Conservation (phyloP, 768 basidiomycete species). For the Lentinula detonsa region DNA sequence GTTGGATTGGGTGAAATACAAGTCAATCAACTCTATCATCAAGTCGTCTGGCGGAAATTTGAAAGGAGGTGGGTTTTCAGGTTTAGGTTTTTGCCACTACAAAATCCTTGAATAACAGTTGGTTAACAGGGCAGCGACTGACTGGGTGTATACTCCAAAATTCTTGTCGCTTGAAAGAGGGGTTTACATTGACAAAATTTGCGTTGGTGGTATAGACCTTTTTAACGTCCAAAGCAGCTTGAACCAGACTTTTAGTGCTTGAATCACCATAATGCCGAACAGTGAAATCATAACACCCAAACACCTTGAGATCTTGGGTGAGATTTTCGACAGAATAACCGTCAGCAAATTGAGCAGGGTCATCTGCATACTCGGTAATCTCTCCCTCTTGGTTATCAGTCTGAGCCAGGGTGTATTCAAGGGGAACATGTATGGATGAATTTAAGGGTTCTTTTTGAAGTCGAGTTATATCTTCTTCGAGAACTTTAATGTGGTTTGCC, state of each 20-base stretch:
- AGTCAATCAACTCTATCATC: conserved; percentile 34
- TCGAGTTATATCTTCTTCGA: background rate
- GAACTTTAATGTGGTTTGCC: background rate
- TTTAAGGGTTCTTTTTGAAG: background rate
- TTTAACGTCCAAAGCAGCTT: conserved; percentile 32
- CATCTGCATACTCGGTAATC: background rate
- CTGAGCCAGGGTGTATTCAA: background rate
- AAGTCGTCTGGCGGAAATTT: conserved; percentile 34
- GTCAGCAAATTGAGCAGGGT: background rate
- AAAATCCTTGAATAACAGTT: background rate
- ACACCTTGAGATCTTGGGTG: background rate
- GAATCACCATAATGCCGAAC: conserved; percentile 25
- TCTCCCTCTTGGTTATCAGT: background rate
- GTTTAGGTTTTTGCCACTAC: conserved; percentile 14
- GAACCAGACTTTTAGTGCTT: conserved; percentile 24
- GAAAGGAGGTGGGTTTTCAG: conserved; percentile 12
- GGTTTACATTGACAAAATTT: background rate
- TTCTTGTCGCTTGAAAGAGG: conserved; percentile 8
- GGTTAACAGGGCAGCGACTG: background rate
- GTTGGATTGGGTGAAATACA: conserved; percentile 42
- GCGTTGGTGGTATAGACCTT: conserved; percentile 18
- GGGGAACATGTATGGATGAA: background rate
- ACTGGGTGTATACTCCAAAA: conserved; percentile 18
- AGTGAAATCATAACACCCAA: conserved; percentile 1
- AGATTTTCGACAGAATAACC: background rate